phyloP scores from a whole-genome alignment of 805 yeast species.

The Candida xyloterini region DNA sequence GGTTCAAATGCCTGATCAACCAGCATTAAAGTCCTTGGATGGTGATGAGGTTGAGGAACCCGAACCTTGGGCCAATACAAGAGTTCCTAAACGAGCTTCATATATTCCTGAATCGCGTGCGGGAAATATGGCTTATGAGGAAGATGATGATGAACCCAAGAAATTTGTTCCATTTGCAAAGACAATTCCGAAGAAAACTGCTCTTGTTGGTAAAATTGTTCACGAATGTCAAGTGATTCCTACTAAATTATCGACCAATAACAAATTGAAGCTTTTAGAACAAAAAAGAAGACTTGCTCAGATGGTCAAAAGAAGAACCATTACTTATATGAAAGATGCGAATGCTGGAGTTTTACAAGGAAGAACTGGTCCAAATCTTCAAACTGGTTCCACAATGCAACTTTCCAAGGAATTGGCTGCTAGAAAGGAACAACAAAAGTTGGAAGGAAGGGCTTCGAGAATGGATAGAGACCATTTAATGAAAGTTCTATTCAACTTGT shows the following conservation, averaged over 20 bases:
- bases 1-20: conserved; percentile 51
- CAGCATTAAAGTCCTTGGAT: conserved; percentile 40
- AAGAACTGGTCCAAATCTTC: conserved; percentile 80
- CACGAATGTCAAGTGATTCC: conserved; percentile 93
- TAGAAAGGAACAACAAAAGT: conserved; percentile 50
- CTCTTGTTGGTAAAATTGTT: conserved; percentile 79
- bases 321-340: conserved; percentile 54
- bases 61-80: conserved; percentile 30
- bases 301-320: conserved; percentile 43
- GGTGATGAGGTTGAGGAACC: conserved; percentile 34
- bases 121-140: conserved; percentile 7
- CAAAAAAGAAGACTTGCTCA: conserved; percentile 29
- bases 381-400: conserved; percentile 61
- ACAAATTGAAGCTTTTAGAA: conserved; percentile 54
- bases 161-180: conserved; percentile 76
- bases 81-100: conserved; percentile 20
- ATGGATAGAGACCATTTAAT: conserved; percentile 90
- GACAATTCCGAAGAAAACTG: conserved; percentile 85
- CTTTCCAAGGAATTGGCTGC: conserved; percentile 58
- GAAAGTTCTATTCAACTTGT: conserved; percentile 82
- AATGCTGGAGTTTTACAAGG: conserved; percentile 87
- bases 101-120: conserved; percentile 26
- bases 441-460: conserved; percentile 87
- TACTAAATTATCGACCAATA: conserved; percentile 66
- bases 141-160: conserved; percentile 11